These are phyloP conservation scores for Anthracocystis setariae DNA, from an alignment of 1,284 basidiomycete species.

Conservation along the genomic window DNA sequence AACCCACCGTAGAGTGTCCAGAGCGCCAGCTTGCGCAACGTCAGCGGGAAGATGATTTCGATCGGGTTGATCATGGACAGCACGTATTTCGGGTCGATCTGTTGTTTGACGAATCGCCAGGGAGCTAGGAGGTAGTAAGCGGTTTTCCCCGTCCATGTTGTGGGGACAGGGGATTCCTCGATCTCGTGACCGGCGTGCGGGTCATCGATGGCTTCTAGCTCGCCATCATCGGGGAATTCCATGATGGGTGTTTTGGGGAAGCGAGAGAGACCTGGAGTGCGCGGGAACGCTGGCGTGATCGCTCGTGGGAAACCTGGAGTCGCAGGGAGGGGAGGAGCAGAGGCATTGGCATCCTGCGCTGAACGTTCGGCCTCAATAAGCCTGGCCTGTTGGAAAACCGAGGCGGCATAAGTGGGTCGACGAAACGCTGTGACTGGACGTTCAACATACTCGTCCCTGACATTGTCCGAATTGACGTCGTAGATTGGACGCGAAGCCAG, in stretches of 20 bases:
- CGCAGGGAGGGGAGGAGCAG: background rate
- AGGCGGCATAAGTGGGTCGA: constrained; percentile 37
- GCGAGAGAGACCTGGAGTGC: constrained; percentile 17
- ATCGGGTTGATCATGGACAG: constrained; percentile 28
- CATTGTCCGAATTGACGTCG: background rate
- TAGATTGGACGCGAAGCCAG: constrained; percentile 2
- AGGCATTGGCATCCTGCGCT: constrained; percentile 5
- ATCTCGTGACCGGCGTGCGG: background rate
- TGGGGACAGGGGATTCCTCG: background rate
- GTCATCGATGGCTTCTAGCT: constrained; percentile 8
- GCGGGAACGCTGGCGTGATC: too few relatives aligned
- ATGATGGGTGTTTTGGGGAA: constrained; percentile 24
- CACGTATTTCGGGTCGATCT: constrained; percentile 28
- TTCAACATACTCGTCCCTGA: constrained; percentile 19
- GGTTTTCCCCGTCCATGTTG: constrained; percentile 9
- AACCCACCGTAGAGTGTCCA: constrained; percentile 32
- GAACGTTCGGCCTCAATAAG: constrained; percentile 35
- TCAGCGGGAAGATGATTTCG: constrained; percentile 36
- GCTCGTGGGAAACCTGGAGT: constrained; percentile 5
- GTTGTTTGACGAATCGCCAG: constrained; percentile 13
- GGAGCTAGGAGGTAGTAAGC: constrained; percentile 15
- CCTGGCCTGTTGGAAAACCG: constrained; percentile 37
- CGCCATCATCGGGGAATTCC: constrained; percentile 8
- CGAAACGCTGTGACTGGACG: constrained; percentile 21
- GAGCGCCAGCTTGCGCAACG: constrained; percentile 25